These are phyloP conservation scores for Dovyalis caffra DNA, from an alignment of 345 rosid species.

Conservation along the genomic window DNA sequence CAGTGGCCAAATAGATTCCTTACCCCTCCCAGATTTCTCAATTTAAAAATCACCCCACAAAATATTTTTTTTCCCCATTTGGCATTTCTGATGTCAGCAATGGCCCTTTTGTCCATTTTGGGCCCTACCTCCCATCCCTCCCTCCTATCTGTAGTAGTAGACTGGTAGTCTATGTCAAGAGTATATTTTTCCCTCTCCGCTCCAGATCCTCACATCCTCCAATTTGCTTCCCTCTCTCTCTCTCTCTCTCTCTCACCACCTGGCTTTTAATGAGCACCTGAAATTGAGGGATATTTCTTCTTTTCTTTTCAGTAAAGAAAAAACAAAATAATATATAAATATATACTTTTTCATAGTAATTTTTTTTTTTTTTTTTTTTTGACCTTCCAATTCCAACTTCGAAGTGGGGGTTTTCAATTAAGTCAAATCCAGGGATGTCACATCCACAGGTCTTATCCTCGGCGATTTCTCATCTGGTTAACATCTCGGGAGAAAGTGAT, in stretches of 20 bases:
- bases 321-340: neutral
- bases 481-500: constrained; percentile 45
- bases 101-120: neutral
- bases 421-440: constrained; percentile 46
- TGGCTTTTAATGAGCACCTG: constrained; percentile 23
- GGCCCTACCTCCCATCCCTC: constrained; percentile 6
- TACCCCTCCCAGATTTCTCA: neutral
- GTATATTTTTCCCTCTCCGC: neutral
- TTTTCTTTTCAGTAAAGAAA: neutral
- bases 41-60: neutral
- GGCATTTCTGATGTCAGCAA: constrained; percentile 15
- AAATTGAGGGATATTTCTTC: constrained; percentile 2
- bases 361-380: neutral
- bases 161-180: neutral
- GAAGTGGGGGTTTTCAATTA: constrained; percentile 4
- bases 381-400: neutral
- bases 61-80: neutral
- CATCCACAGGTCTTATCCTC: constrained; percentile 55
- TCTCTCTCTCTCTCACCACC: no score
- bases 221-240: neutral
- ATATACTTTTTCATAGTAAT: neutral
- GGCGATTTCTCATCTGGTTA: constrained; percentile 56
- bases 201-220: neutral
- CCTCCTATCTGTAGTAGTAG: neutral
- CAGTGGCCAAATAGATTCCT: constrained; percentile 41